Percentiles rank a stretch among this genome's conserved stretches.
Conservation (phyloP, 2,329 filamentous ascomycete species). For the Didymella arachidicola region DNA sequence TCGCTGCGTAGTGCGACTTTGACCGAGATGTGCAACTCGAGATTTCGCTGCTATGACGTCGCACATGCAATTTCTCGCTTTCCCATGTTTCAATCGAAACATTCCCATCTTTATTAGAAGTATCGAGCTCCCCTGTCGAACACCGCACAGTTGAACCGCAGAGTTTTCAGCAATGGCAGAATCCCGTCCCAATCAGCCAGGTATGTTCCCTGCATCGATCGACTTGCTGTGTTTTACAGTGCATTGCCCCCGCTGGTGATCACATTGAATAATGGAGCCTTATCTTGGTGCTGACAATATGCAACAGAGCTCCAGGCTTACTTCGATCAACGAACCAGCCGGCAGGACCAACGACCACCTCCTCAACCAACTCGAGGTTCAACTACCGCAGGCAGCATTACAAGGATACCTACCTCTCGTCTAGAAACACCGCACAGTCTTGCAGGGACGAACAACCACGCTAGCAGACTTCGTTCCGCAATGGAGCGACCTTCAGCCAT, state of each 20-base stretch:
- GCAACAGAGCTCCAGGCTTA: slow-evolving; percentile 12
- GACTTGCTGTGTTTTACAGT: neutral
- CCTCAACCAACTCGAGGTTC: slow-evolving; percentile 7
- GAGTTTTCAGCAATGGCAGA: slow-evolving; percentile 20
- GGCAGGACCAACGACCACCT: slow-evolving; percentile 9
- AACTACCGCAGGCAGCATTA: slow-evolving; percentile 27
- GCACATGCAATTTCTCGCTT: slow-evolving; percentile 34
- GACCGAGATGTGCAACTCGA: slow-evolving; percentile 16
- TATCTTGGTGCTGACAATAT: slow-evolving; percentile 6
- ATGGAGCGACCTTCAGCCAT: slow-evolving; percentile 22
- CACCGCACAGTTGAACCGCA: slow-evolving; percentile 3
- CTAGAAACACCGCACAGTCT: slow-evolving; percentile 8
- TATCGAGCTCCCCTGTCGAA: neutral
- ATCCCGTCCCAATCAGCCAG: slow-evolving; percentile 14
- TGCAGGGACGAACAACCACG: slow-evolving; percentile 19
- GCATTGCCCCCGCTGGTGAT: slow-evolving; percentile 1
- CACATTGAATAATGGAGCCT: slow-evolving; percentile 5
- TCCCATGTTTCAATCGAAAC: slow-evolving; percentile 17
- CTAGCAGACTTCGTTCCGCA: slow-evolving; percentile 14
- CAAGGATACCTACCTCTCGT: slow-evolving; percentile 22
- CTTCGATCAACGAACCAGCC: slow-evolving; percentile 14
- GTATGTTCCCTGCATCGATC: slow-evolving; percentile 14
- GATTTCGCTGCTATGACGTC: slow-evolving; percentile 31
- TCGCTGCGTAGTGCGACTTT: slow-evolving; percentile 18
- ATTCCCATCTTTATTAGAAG: slow-evolving; percentile 15